Conservation (phyloP, 2,329 filamentous ascomycete species). For the Neopestalotiopsis rosae region DNA sequence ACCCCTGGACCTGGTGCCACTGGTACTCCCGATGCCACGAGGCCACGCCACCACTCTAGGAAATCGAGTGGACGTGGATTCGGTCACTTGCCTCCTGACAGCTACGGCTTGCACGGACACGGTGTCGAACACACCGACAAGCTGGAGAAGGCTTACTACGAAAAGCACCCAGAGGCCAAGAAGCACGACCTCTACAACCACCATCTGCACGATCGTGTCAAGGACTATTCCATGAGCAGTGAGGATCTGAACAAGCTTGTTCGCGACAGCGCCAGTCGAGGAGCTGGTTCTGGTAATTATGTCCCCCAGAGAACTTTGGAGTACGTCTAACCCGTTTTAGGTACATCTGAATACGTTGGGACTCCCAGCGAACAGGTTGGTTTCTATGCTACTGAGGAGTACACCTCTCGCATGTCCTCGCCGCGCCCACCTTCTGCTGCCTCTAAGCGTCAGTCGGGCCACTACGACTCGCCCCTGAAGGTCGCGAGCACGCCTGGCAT, state of each 20-base stretch:
- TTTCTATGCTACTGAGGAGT: constrained; percentile 86
- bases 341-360: constrained; percentile 65
- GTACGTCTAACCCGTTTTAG: constrained; percentile 52
- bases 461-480: constrained; percentile 37
- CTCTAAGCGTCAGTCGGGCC: constrained; percentile 40
- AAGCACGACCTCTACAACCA: constrained; percentile 73
- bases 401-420: constrained; percentile 76
- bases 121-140: constrained; percentile 77
- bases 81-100: constrained; percentile 76
- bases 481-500: constrained; percentile 34
- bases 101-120: constrained; percentile 92
- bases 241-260: constrained; percentile 92
- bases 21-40: constrained; percentile 38
- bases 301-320: constrained; percentile 33
- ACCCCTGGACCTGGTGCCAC: constrained; percentile 70
- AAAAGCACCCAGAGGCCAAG: constrained; percentile 84
- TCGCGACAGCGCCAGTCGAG: constrained; percentile 67
- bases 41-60: constrained; percentile 65
- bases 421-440: constrained; percentile 59
- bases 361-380: constrained; percentile 92
- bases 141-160: constrained; percentile 90
- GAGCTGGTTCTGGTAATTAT: constrained; percentile 56
- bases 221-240: constrained; percentile 85
- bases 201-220: constrained; percentile 59
- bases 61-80: constrained; percentile 72